Evolutionary conservation across 2,329 filamentous ascomycete species (phyloP), one percentile per base, ranked within the genome.

Genomic region (Aspergillus pseudoterreus): DNA sequence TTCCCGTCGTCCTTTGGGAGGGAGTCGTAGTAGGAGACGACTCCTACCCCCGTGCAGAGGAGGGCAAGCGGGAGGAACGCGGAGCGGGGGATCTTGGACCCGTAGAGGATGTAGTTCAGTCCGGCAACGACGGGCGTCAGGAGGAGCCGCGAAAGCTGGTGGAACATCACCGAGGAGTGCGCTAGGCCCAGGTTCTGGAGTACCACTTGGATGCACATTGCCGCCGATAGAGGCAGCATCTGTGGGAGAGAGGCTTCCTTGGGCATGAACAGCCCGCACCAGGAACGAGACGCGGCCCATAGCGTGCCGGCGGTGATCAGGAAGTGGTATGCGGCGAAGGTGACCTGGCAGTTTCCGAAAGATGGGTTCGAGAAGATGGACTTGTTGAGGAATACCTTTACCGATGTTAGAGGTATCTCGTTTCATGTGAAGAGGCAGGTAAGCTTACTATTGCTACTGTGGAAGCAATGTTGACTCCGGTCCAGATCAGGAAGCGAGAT

Each of bases 321-420:
- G 51, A 61, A 61, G 36, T 61, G 59, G 43, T 61, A 61, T 11
- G 57, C 53, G 2, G 59, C 59, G 42, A 61, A 59, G n/a, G 59
- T 56, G 4, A 60, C 44, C 49, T 61, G 59, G 19, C 56, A 57
- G 46, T 58, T 57, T 35, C 51, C 51, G 33, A 61, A 60, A 8
- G 56, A 57, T 8, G 47, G 33, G 41, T 60, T 49, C 5, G 56
- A 56, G 36, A 61, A 52, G 27, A 61, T 57, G 22, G 50, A 51
- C 49, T 60, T 61, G 51, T 61, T 61, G 4, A 57, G 60, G 51
- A 61, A 61, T 0, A 61, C 57, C 58, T 61, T 35, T 14, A 8
- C 21, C 39, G 22, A 36, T 30, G 35, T 39, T 27, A 47, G 43
- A 10, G 33, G 32, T 4, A 33, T 14, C 43, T 15, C 14, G 22